Base-by-base conservation (phyloP, 2,329 filamentous ascomycete species). In the Corniculantispora saksenae region DNA sequence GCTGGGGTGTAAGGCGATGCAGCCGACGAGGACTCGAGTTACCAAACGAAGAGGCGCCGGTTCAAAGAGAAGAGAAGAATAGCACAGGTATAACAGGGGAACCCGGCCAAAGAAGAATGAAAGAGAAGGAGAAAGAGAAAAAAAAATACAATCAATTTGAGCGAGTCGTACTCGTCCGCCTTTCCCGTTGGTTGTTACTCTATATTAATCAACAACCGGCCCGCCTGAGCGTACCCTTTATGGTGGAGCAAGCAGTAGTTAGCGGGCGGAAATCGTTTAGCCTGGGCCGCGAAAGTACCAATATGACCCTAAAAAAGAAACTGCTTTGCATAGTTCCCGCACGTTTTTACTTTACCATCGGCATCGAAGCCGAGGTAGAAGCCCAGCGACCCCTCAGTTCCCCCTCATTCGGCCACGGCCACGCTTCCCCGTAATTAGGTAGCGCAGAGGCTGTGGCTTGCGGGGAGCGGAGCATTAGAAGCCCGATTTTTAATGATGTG, bases 281-380 rank as follows among this genome's bases (percentile, higher is more conserved):
- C n/a, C n/a, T n/a, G n/a, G n/a, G n/a, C n/a, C n/a, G n/a, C n/a
- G n/a, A n/a, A n/a, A n/a, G n/a, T n/a, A n/a, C n/a, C n/a, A n/a
- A n/a, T n/a, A n/a, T n/a, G n/a, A n/a, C n/a, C n/a, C n/a, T n/a
- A 38, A 13, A 7, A 8, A 8, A 38, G 35, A 7, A 8, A 38
- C 8, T 38, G 13, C 8, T 38, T 38, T 38, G 7, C 35, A 13
- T 13, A 38, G 35, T 38, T 7, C 13, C 35, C 7, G 35, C 35
- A 38, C 35, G 13, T 38, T 38, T 8, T 38, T 38, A 32, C 38
- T 60, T 21, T 51, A 38, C 48, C 35, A 17, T 45, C 17, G 59
- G 35, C 35, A n/a, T n/a, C n/a, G n/a, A 62, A 55, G 60, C 60
- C 60, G 60, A 62, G 60, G 60, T 51, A 62, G 50, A 61, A 29